phyloP scores from a whole-genome alignment of 2,329 filamentous ascomycete species.

The Monosporascus cannonballus region DNA sequence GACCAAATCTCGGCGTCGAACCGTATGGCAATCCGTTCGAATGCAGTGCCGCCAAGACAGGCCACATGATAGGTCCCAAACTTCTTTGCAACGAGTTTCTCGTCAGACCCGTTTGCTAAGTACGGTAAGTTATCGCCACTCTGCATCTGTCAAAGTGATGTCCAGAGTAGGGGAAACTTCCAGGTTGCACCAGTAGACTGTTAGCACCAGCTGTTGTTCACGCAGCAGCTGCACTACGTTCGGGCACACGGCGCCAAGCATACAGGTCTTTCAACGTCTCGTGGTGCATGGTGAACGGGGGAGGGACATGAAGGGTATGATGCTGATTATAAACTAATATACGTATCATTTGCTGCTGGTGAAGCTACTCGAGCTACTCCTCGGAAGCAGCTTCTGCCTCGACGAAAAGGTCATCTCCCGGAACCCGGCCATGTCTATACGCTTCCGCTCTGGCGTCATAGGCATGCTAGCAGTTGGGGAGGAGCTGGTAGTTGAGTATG shows the following conservation, averaged over 20 bases:
- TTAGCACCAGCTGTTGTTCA: background rate
- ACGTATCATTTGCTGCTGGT: background rate
- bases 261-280: background rate
- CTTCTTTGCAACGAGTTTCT: no score
- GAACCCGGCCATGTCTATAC: conserved; percentile 14
- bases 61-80: no score
- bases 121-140: no score
- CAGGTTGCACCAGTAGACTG: background rate
- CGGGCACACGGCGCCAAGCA: background rate
- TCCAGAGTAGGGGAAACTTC: no score
- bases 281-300: background rate
- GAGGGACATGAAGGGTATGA: background rate
- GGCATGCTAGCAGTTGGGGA: conserved; percentile 5
- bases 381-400: conserved; percentile 12
- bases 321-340: background rate
- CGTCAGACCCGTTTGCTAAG: no score
- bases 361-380: conserved; percentile 1
- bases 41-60: no score
- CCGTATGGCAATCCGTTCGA: no score
- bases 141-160: no score
- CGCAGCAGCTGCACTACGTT: background rate
- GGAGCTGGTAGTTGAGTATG: conserved; percentile 16
- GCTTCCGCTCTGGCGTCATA: conserved; percentile 13
- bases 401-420: conserved; percentile 19
- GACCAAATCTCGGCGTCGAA: no score